A percentile compares a stretch with the other conserved stretches of the same genome.
Evolutionary conservation across 306 rosid species (phyloP).

Genomic region (Ochetophila trinervis): DNA sequence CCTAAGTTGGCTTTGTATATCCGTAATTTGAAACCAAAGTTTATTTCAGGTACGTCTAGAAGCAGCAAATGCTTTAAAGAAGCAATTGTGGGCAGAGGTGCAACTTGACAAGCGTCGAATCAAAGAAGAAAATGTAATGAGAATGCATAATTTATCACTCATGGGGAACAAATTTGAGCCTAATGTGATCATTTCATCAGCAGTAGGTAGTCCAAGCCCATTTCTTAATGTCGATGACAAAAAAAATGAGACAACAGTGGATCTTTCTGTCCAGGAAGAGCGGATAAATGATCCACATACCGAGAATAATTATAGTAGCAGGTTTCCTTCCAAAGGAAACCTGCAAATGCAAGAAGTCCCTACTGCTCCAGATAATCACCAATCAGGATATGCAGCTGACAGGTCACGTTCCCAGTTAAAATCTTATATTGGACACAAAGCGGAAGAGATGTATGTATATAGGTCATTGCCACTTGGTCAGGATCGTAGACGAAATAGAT

Average conservation of each 20-base stretch:
- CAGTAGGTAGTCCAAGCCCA: slow-evolving; percentile 40
- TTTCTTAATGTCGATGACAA: slow-evolving; percentile 21
- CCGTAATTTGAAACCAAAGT: slow-evolving; percentile 9
- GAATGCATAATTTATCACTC: slow-evolving; percentile 30
- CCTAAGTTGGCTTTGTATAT: slow-evolving; percentile 3
- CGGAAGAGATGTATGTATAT: slow-evolving; percentile 61
- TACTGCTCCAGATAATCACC: slow-evolving; percentile 38
- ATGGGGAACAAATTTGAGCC: slow-evolving; percentile 39
- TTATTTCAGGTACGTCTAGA: slow-evolving; percentile 75
- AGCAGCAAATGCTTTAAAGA: slow-evolving; percentile 72
- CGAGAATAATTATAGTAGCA: slow-evolving; percentile 27
- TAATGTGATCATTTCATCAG: slow-evolving; percentile 27
- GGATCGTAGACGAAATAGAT: slow-evolving; percentile 72
- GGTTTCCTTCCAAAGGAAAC: slow-evolving; percentile 42
- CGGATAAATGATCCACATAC: slow-evolving; percentile 28
- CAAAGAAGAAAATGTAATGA: slow-evolving; percentile 50
- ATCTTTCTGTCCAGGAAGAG: slow-evolving; percentile 32
- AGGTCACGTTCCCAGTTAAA: slow-evolving; percentile 54
- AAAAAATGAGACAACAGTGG: slow-evolving; percentile 30
- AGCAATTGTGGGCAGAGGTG: slow-evolving; percentile 72
- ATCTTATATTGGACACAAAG: slow-evolving; percentile 57
- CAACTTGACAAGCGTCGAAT: slow-evolving; percentile 65
- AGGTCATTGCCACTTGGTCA: slow-evolving; percentile 74
- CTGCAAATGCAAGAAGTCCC: slow-evolving; percentile 42
- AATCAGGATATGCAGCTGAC: slow-evolving; percentile 45